phyloP scores from a whole-genome alignment of 345 rosid genomes.

The Alliaria petiolata region DNA sequence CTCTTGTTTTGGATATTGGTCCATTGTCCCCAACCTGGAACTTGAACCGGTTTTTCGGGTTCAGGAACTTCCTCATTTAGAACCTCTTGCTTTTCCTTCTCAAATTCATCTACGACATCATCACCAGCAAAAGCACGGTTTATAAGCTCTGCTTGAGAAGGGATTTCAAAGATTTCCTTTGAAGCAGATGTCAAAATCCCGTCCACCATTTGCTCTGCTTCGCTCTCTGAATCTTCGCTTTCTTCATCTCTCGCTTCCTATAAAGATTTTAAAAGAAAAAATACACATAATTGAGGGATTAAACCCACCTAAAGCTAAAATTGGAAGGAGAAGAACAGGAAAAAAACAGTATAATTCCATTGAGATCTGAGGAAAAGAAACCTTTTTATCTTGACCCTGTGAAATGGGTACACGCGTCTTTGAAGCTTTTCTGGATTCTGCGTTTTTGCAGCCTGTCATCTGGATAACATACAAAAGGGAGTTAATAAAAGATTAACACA shows the following conservation, averaged over 20 bases:
- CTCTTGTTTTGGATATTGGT: constrained; percentile 64
- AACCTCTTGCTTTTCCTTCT: constrained; percentile 60
- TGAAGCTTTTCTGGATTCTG: constrained; percentile 34
- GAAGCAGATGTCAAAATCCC: constrained; percentile 58
- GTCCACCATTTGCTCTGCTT: constrained; percentile 75
- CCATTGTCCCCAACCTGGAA: constrained; percentile 98
- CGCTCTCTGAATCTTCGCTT: constrained; percentile 52
- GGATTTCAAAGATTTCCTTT: constrained; percentile 54
- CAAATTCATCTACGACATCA: constrained; percentile 78
- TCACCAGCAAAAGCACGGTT: constrained; percentile 91
- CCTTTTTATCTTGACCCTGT: constrained; percentile 44
- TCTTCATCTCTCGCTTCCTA: constrained; percentile 46
- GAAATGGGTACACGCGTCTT: constrained; percentile 24
- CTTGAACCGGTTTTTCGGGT: constrained; percentile 70
- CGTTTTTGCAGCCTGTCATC: constrained; percentile 45
- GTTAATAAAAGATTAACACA: background rate
- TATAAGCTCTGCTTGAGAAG: constrained; percentile 88
- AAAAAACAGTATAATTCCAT: background rate
- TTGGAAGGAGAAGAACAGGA: background rate
- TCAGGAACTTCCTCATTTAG: constrained; percentile 75
- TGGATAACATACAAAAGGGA: constrained; percentile 28
- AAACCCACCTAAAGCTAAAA: background rate
- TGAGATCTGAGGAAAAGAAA: constrained; percentile 11
- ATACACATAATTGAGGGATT: background rate
- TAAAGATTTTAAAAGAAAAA: constrained; percentile 18